Conservation (phyloP, 2,329 filamentous ascomycete species). For the Proliferodiscus dingleyae region DNA sequence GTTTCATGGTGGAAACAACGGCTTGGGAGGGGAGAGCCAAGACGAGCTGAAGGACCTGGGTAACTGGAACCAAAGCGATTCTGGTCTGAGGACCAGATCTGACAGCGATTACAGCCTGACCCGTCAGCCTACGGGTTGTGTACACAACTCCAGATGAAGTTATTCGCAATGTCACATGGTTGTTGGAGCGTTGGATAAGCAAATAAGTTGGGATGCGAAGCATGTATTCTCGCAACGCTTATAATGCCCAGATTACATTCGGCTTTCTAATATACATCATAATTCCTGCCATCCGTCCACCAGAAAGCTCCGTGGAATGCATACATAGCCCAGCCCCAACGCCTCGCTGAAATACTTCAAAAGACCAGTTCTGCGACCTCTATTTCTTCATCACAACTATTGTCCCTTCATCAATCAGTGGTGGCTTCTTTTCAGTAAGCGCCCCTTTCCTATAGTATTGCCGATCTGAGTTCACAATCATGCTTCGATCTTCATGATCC, state of each 20-base stretch:
- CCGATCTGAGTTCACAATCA: conserved; percentile 57
- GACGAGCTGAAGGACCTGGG: neutral
- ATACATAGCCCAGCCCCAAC: conserved; percentile 4
- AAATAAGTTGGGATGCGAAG: neutral
- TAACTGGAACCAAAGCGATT: neutral
- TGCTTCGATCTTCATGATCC: conserved; percentile 55
- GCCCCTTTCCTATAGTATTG: conserved; percentile 44
- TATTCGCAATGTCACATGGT: neutral
- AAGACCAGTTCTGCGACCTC: neutral
- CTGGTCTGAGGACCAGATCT: too few relatives aligned
- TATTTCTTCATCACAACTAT: conserved; percentile 1
- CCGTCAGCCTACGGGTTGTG: too few relatives aligned
- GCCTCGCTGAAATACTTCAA: conserved; percentile 18
- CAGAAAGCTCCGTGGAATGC: conserved; percentile 1
- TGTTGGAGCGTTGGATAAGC: neutral
- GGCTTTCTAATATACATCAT: conserved; percentile 1
- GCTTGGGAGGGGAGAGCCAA: conserved; percentile 46
- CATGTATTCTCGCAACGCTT: neutral
- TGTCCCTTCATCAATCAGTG: neutral
- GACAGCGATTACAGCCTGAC: too few relatives aligned
- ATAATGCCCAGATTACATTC: neutral
- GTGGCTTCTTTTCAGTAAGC: conserved; percentile 18
- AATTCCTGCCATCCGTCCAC: neutral
- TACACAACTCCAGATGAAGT: neutral
- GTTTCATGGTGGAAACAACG: conserved; percentile 59